phyloP scores from a whole-genome alignment of 805 yeast species.

The Monosporozyma aerobia region DNA sequence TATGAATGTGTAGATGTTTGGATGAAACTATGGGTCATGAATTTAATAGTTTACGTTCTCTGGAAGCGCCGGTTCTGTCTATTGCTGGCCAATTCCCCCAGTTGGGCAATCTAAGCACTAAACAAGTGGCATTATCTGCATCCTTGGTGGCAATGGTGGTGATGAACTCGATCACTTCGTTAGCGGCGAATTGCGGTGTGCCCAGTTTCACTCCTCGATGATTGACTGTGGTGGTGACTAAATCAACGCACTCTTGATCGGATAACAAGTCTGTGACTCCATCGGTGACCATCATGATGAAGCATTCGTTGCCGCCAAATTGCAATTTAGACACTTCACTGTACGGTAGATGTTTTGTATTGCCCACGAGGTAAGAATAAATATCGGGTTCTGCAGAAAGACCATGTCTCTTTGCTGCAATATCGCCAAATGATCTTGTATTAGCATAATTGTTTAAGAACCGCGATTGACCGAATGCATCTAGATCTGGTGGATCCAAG shows the following conservation, averaged over 20 bases:
- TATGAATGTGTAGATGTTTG: background rate
- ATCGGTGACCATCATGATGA: slow-evolving; percentile 73
- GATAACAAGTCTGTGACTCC: slow-evolving; percentile 75
- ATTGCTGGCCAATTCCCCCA: slow-evolving; percentile 91
- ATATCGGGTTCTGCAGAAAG: slow-evolving; percentile 90
- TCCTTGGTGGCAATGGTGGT: slow-evolving; percentile 68
- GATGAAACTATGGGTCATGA: background rate
- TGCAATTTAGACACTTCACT: slow-evolving; percentile 29
- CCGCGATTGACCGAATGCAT: slow-evolving; percentile 88
- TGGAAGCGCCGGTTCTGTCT: slow-evolving; percentile 73
- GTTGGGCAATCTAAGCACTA: slow-evolving; percentile 68
- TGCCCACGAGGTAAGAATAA: slow-evolving; percentile 58
- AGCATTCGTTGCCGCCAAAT: slow-evolving; percentile 81
- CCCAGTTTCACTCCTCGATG: slow-evolving; percentile 57
- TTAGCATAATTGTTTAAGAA: slow-evolving; percentile 73
- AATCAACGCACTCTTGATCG: slow-evolving; percentile 88
- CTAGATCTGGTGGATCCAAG: slow-evolving; percentile 40
- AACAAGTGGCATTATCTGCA: slow-evolving; percentile 92
- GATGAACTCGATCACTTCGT: slow-evolving; percentile 74
- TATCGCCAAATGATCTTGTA: slow-evolving; percentile 90
- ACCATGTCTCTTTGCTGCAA: slow-evolving; percentile 71
- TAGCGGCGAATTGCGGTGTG: slow-evolving; percentile 78
- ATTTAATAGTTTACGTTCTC: slow-evolving; percentile 54
- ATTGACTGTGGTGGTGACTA: slow-evolving; percentile 59
- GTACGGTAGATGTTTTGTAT: slow-evolving; percentile 35